Conservation (phyloP, 768 basidiomycete species). For the Serendipita indica region DNA sequence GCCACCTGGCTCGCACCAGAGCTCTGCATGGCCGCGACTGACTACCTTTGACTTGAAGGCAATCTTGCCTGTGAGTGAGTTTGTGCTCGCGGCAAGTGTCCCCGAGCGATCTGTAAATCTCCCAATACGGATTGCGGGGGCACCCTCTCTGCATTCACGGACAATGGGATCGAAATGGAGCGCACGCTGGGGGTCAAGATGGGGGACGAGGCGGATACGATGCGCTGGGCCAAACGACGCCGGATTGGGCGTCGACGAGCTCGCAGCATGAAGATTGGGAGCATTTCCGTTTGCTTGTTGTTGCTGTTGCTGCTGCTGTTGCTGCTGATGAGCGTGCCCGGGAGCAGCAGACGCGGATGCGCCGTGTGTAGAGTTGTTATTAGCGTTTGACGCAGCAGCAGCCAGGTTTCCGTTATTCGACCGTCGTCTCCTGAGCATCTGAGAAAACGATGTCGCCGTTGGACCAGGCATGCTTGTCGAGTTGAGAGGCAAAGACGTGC, state of each 20-base stretch:
- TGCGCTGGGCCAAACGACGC: slow-evolving; percentile 27
- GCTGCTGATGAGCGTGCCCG: slow-evolving; percentile 30
- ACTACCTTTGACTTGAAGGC: slow-evolving; percentile 64
- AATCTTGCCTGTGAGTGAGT: slow-evolving; percentile 38
- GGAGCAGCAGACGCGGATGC: not conserved
- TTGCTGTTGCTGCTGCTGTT: slow-evolving; percentile 19
- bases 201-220: slow-evolving; percentile 87
- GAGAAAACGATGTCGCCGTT: slow-evolving; percentile 24
- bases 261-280: not conserved
- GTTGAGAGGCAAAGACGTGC: not conserved
- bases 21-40: slow-evolving; percentile 86
- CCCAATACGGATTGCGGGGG: slow-evolving; percentile 68
- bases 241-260: not conserved
- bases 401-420: slow-evolving; percentile 17
- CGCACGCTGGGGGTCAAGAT: slow-evolving; percentile 78
- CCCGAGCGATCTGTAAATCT: slow-evolving; percentile 77
- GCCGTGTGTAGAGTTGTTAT: slow-evolving; percentile 17
- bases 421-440: slow-evolving; percentile 53
- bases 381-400: not conserved
- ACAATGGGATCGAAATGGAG: slow-evolving; percentile 86
- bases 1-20: slow-evolving; percentile 48
- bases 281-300: not conserved
- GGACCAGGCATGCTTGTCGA: not conserved
- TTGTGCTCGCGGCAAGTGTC: slow-evolving; percentile 50
- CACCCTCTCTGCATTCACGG: slow-evolving; percentile 62